Evolutionary conservation across 164 flowering plant species (phyloP).

Genomic region (Tetracentron sinense): DNA sequence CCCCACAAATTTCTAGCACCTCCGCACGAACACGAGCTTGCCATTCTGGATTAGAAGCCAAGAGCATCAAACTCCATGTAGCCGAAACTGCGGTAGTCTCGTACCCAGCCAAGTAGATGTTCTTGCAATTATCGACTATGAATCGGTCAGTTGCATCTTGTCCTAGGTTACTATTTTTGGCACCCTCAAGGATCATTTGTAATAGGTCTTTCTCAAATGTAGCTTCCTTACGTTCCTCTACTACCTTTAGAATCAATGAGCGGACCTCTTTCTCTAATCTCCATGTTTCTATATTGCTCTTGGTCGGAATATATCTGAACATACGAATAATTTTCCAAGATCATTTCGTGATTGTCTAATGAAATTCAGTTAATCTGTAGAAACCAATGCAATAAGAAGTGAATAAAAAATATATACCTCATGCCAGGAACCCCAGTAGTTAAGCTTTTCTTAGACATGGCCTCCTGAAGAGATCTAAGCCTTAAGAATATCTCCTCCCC

Average conservation of each 20-base stretch:
- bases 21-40: slow-evolving; percentile 3
- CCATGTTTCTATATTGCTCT: slow-evolving; percentile 1
- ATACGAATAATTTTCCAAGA: background rate
- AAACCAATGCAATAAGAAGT: too few species aligned
- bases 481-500: slow-evolving; percentile 17
- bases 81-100: background rate
- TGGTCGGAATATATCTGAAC: background rate
- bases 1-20: background rate
- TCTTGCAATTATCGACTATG: slow-evolving; percentile 8
- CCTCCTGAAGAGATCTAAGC: background rate
- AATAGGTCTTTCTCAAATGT: background rate
- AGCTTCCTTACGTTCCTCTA: background rate
- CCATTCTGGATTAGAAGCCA: background rate
- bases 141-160: background rate
- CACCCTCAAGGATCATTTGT: background rate
- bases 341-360: too few species aligned
- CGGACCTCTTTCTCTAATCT: background rate
- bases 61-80: background rate
- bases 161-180: background rate
- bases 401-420: background rate
- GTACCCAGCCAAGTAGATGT: background rate
- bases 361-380: background rate
- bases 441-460: background rate
- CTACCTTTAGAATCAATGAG: slow-evolving; percentile 3
- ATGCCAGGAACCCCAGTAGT: background rate